Percentiles rank a stretch among this genome's conserved stretches.
Evolutionary conservation across 225 moss, liverwort and hornwort species (phyloP).

Genomic region (Physcomitrium patens): DNA sequence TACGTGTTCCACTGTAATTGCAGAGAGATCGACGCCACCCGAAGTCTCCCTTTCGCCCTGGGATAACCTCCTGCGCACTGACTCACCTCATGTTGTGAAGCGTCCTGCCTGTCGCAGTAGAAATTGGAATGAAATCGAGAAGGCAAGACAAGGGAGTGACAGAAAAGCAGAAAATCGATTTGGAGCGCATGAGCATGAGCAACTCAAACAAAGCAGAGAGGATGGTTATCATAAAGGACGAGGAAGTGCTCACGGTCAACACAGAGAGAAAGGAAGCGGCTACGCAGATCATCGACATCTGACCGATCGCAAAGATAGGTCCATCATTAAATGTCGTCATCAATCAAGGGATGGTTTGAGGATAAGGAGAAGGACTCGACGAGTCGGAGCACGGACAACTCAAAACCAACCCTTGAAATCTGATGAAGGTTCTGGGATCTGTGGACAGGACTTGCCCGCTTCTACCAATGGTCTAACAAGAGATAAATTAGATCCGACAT

Average conservation of each 20-base stretch:
- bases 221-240: constrained; percentile 34
- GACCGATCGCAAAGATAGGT: constrained; percentile 41
- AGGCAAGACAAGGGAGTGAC: constrained; percentile 24
- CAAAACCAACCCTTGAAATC: constrained; percentile 45
- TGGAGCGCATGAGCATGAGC: constrained; percentile 29
- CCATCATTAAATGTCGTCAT: constrained; percentile 23
- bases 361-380: constrained; percentile 31
- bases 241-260: constrained; percentile 33
- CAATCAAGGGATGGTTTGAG: constrained; percentile 33
- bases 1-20: constrained; percentile 24
- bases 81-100: constrained; percentile 32
- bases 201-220: constrained; percentile 22
- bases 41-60: constrained; percentile 39
- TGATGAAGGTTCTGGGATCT: constrained; percentile 54
- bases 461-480: constrained; percentile 28
- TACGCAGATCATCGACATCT: constrained; percentile 39
- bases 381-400: constrained; percentile 31
- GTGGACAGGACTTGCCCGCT: constrained; percentile 40
- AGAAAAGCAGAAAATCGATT: constrained; percentile 38
- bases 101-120: constrained; percentile 32
- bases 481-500: constrained; percentile 25
- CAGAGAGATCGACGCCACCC: constrained; percentile 41
- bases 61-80: constrained; percentile 33
- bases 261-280: constrained; percentile 31
- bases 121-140: constrained; percentile 35